Base-by-base conservation (phyloP, 2,329 filamentous ascomycete genomes). In the Zalaria obscura region DNA sequence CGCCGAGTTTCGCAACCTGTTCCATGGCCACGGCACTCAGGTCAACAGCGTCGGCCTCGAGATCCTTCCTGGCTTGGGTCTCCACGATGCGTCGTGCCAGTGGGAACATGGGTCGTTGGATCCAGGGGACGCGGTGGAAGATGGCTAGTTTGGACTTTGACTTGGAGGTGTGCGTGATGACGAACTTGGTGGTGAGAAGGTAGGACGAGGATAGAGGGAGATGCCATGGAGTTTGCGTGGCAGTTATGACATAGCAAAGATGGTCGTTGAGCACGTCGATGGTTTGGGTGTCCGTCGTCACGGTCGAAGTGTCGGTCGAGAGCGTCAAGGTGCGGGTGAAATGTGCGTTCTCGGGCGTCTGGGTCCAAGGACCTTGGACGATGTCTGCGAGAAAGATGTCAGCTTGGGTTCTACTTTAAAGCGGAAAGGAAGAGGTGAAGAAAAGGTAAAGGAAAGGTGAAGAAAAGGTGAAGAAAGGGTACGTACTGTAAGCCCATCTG, bases 131-230 rank as follows among this genome's bases (percentile, higher is more conserved):
- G 53, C 81, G 83, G 40, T 80, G 83, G 62, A 85, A 93, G 35
- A 96, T 76, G 26, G 87, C 82, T 42, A 98, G 74, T 64, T 91
- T 95, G 61, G 86, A 93, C 59, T 82, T 87, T 8, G 84, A 87
- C 63, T 96, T 96, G 40, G 86, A 79, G 45, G 89, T 73, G 55
- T 96, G 86, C 2, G 91, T 95, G 47, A 98, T 91, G 48, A 95
- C 86, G 47, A 94, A 78, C 62, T 94, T 95, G 50, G 78, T 89
- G 43, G 93, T 76, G 25, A 95, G 68, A 51, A 80, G 80, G 63
- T 96, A 93, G 40, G 77, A 74, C 38, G 77, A 70, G 40, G 80
- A 76, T 56, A 87, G 80, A 8, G 91, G 91, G 32, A 96, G 70
- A 65, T 94, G 86, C 85, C 86, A 93, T 0, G 77, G 75, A 0